Conservation (phyloP, 371 early-diverging fungal genomes). For the Mortierella sp. region DNA sequence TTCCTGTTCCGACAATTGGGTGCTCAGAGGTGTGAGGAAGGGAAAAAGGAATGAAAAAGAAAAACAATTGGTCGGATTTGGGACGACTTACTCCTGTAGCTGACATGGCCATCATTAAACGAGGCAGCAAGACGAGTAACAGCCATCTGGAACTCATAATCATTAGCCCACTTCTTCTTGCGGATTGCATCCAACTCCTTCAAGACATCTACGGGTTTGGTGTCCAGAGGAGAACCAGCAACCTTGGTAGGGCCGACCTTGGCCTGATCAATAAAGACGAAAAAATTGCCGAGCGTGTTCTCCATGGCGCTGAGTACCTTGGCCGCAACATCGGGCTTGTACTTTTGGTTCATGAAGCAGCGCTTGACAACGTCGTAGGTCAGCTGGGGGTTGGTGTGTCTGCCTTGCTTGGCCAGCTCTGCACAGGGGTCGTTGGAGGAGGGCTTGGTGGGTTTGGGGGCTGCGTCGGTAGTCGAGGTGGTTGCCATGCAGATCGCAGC, state of each 20-base stretch:
- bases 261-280: constrained; percentile 49
- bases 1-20: not conserved
- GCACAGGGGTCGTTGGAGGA: constrained; percentile 23
- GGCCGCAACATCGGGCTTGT: constrained; percentile 36
- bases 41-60: not conserved
- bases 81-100: constrained; percentile 32
- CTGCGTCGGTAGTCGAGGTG: not conserved
- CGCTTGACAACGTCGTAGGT: constrained; percentile 15
- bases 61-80: not conserved
- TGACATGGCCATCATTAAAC: constrained; percentile 51
- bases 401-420: constrained; percentile 12
- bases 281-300: constrained; percentile 42
- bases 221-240: constrained; percentile 29
- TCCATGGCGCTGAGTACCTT: constrained; percentile 37
- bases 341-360: constrained; percentile 22
- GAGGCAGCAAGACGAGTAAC: constrained; percentile 36
- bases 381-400: not conserved
- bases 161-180: constrained; percentile 43
- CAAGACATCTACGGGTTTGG: constrained; percentile 36
- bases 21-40: too few relatives aligned
- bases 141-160: constrained; percentile 54
- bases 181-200: constrained; percentile 40
- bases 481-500: constrained; percentile 57
- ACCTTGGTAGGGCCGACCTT: constrained; percentile 21
- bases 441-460: constrained; percentile 10